Percentiles rank a stretch among this genome's conserved stretches.
Conservation (phyloP, 371 early-diverging fungal species). For the Nematocida displodere region DNA sequence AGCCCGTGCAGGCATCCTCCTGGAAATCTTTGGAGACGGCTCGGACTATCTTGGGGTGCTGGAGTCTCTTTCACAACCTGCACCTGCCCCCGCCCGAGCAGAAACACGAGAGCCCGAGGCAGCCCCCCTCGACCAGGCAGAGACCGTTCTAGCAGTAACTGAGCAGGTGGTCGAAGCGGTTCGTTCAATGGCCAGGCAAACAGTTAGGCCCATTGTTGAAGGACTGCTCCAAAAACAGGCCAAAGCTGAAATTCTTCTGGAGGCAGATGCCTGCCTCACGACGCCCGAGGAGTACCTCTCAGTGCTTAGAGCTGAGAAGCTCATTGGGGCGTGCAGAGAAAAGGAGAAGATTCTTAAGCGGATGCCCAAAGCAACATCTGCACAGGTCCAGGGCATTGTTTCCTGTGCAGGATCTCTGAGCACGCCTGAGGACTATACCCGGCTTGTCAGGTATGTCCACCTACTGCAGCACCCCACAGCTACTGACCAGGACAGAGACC, state of each 20-base stretch:
- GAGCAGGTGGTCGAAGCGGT: too few relatives aligned
- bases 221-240: background rate
- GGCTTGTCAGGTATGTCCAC: constrained; percentile 6
- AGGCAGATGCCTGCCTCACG: constrained; percentile 10
- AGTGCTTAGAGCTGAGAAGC: background rate
- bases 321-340: background rate
- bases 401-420: constrained; percentile 20
- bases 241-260: background rate
- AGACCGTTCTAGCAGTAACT: too few relatives aligned
- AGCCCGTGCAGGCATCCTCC: constrained; percentile 24
- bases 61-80: background rate
- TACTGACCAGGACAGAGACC: constrained; percentile 30
- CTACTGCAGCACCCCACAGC: background rate
- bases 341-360: constrained; percentile 22
- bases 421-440: constrained; percentile 13
- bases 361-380: background rate
- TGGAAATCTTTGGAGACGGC: constrained; percentile 48
- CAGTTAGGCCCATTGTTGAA: background rate
- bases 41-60: constrained; percentile 31
- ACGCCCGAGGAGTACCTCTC: background rate
- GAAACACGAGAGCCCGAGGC: background rate
- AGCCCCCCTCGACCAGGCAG: too few relatives aligned
- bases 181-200: background rate
- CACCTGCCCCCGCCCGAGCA: too few relatives aligned
- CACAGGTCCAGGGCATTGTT: background rate